Evolutionary conservation across 2,329 filamentous ascomycete species (phyloP), one percentile per base, ranked within the genome.

Genomic region (Xenoacremonium recifei): DNA sequence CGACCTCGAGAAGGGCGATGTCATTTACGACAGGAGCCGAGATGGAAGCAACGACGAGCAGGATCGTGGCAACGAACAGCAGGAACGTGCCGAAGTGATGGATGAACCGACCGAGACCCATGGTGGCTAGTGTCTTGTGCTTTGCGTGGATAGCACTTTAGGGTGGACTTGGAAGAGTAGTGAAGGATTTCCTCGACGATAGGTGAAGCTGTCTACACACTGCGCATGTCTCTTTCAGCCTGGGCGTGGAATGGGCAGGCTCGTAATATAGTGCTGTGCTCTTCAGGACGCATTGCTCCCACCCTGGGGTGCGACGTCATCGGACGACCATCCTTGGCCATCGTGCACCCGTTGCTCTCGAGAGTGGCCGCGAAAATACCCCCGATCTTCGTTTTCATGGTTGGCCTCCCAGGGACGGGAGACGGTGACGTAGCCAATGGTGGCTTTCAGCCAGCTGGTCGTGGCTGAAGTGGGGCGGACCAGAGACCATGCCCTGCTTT

Each of bases 51-150:
- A 84, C 67, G 45, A 84, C 61, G 42, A 84, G 70, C 36, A 84
- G 70, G 39, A 80, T 64, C 34, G 73, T 68, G 32, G 79, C 69
- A 25, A 67, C 64, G 42, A 84, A 70, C 36, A 84, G 69, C 53
- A 83, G 61, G 50, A 79, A 72, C 20, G 76, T 76, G 60, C 79
- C 80, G 40, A 82, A 61, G 58, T 80, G 72, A 62, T 80, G 77
- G 49, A 80, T 63, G 51, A 74, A 70, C 44, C 66, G 67, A 42
- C 71, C 73, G 49, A 70, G 48, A 40, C 70, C 72, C 74, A 77
- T 77, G 42, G 38, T 67, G 59, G 51, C 13, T 31, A 15, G 6
- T 27, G 23, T 15, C n/a, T 31, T 15, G 29, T 15, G 13, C 12
- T 11, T 15, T n/a, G n/a, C n/a, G n/a, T n/a, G n/a, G n/a, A n/a